Conservation (phyloP, 805 yeast species). For the Yueomyces sinensis region DNA sequence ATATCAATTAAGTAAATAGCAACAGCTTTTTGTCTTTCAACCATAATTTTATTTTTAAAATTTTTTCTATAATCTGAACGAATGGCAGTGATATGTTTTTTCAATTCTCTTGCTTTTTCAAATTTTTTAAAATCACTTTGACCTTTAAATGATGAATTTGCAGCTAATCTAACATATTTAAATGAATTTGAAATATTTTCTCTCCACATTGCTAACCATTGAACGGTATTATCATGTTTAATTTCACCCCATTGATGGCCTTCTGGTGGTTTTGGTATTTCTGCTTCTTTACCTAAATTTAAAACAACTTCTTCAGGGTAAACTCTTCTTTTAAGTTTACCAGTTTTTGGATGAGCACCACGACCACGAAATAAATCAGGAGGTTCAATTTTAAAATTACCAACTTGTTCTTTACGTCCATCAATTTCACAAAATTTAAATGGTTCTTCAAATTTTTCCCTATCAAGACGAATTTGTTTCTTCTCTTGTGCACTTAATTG, state of each 20-base stretch:
- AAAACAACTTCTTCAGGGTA: conserved; percentile 80
- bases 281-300: conserved; percentile 61
- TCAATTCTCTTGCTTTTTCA: conserved; percentile 83
- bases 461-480: conserved; percentile 56
- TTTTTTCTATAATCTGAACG: conserved; percentile 61
- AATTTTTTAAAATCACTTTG: conserved; percentile 83
- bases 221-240: conserved; percentile 75
- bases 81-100: conserved; percentile 55
- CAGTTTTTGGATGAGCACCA: conserved; percentile 95
- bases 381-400: conserved; percentile 90
- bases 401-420: conserved; percentile 85
- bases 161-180: conserved; percentile 86
- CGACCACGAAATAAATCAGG: conserved; percentile 94
- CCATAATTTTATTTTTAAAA: conserved; percentile 65
- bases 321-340: conserved; percentile 77
- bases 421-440: conserved; percentile 69
- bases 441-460: conserved; percentile 65
- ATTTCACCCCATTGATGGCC: conserved; percentile 90
- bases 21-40: conserved; percentile 82
- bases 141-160: conserved; percentile 82
- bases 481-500: conserved; percentile 59
- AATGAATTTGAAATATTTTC: conserved; percentile 76
- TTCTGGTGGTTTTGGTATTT: conserved; percentile 68
- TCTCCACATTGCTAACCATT: conserved; percentile 97
- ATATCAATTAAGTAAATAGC: conserved; percentile 88